Percentiles rank a stretch among this genome's conserved stretches.
Evolutionary conservation across 78 protist species (phyloP).

Genomic region (Goniomonas avonlea): DNA sequence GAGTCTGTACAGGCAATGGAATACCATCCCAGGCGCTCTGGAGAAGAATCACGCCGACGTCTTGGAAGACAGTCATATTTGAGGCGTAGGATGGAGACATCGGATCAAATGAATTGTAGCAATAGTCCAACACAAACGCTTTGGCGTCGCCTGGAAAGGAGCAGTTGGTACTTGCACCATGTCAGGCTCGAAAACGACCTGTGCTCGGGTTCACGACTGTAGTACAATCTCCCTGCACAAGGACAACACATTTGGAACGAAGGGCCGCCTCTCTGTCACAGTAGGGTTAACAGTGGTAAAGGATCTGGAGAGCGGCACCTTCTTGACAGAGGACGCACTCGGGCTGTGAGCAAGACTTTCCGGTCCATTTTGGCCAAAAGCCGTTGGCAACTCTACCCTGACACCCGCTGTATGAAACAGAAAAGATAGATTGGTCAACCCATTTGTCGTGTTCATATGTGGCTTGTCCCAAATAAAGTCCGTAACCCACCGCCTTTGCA

Average conservation of each 20-base stretch:
- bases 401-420: no score
- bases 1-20: no score
- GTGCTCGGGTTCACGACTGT: slow-evolving; percentile 7
- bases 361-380: no score
- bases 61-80: neutral
- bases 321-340: neutral
- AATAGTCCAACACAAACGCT: slow-evolving; percentile 11
- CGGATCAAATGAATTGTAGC: slow-evolving; percentile 2
- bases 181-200: no score
- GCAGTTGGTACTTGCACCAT: no score
- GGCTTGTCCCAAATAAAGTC: no score
- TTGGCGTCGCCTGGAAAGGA: slow-evolving; percentile 19
- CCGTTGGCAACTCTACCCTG: no score
- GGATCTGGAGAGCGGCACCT: neutral
- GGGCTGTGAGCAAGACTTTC: neutral
- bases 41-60: neutral
- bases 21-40: neutral
- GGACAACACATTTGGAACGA: neutral
- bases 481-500: no score
- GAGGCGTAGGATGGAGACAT: neutral
- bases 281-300: neutral
- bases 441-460: no score
- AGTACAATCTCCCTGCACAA: neutral
- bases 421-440: no score
- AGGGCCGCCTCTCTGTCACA: neutral